Percentiles rank a stretch among this genome's conserved stretches.
Conservation (phyloP, 1,139 yeast species). For the Kurtzmaniella quercitrusa region DNA sequence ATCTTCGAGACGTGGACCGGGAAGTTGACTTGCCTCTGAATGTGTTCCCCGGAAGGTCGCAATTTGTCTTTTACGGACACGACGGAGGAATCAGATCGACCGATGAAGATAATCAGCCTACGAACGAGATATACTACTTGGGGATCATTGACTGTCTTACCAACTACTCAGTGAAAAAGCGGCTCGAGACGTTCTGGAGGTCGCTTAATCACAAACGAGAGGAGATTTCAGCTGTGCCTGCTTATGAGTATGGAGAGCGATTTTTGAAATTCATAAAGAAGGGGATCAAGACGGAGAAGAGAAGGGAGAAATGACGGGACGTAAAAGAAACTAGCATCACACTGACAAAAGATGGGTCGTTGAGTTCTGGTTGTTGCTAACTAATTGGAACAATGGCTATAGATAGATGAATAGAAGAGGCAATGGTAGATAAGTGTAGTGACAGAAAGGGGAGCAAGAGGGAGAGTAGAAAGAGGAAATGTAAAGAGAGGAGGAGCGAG, state of each 20-base stretch:
- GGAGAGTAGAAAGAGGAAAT: too few relatives aligned
- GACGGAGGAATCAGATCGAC: conserved; percentile 87
- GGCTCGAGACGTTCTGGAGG: conserved; percentile 84
- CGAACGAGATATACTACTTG: conserved; percentile 73
- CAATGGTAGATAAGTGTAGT: too few relatives aligned
- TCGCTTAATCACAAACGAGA: conserved; percentile 63
- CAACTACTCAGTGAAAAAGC: conserved; percentile 70
- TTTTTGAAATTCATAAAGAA: conserved; percentile 65
- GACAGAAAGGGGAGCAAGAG: too few relatives aligned
- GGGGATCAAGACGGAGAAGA: conserved; percentile 21
- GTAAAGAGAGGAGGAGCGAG: too few relatives aligned
- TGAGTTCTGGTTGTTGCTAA: not conserved
- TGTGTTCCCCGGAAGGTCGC: conserved; percentile 48
- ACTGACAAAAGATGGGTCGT: not conserved
- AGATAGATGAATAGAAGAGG: not conserved
- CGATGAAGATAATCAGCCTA: conserved; percentile 56
- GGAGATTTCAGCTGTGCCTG: conserved; percentile 85
- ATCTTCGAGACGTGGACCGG: conserved; percentile 42
- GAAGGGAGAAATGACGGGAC: not conserved
- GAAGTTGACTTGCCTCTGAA: conserved; percentile 40
- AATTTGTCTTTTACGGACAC: conserved; percentile 64
- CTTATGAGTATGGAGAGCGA: conserved; percentile 83
- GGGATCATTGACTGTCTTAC: conserved; percentile 96
- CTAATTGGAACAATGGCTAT: not conserved
- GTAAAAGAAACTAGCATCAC: too few relatives aligned